A percentile compares a stretch with the other conserved stretches of the same genome.
These are phyloP conservation scores for Entomortierella chlamydospora DNA, from an alignment of 192 early-diverging fungal genomes.

Conservation along the genomic window DNA sequence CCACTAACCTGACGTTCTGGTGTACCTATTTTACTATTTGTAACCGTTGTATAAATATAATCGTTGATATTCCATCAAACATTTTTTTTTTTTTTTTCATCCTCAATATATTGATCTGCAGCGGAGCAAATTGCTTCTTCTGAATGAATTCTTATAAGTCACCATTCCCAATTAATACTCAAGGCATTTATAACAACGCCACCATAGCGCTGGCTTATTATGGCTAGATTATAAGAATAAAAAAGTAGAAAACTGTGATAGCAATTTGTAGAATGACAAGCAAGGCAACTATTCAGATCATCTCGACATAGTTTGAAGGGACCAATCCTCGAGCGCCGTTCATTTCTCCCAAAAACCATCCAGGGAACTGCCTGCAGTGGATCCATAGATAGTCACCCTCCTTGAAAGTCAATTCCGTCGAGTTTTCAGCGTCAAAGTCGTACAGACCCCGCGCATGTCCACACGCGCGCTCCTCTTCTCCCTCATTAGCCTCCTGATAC, in stretches of 20 bases:
- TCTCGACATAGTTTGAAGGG: conserved; percentile 77
- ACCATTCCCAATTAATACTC: no score
- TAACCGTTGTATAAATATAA: no score
- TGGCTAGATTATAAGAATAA: no score
- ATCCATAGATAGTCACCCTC: conserved; percentile 74
- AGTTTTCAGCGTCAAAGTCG: conserved; percentile 79
- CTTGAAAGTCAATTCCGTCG: conserved; percentile 72
- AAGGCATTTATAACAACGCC: no score
- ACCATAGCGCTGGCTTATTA: no score
- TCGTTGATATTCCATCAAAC: no score
- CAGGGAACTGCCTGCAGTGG: conserved; percentile 74
- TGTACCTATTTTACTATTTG: no score
- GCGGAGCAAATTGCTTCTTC: no score
- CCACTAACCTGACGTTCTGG: background rate
- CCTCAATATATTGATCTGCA: no score
- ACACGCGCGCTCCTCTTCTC: conserved; percentile 52
- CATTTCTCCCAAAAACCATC: conserved; percentile 79
- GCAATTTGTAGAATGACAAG: background rate
- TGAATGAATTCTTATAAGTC: no score
- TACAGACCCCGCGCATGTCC: conserved; percentile 70
- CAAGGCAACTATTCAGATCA: background rate
- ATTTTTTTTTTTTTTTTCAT: no score
- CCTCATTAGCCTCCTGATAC: conserved; percentile 21
- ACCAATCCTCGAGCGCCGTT: conserved; percentile 70
- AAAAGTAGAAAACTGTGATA: no score